phyloP scores from a whole-genome alignment of 1,284 basidiomycete species.

The Melanopsichium pennsylvanicum region DNA sequence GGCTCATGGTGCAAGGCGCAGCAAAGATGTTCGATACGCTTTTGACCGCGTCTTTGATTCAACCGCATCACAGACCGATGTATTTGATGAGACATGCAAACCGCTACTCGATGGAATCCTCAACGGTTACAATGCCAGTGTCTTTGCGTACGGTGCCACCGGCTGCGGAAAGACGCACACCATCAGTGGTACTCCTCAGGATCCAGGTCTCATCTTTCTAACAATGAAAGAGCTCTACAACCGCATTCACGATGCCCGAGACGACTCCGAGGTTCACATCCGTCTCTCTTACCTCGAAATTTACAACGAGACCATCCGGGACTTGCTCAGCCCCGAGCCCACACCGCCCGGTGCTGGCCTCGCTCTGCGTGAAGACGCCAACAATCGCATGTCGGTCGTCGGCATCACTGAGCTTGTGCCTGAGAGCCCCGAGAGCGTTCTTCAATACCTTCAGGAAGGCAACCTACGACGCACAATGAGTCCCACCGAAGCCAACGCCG shows the following conservation, averaged over 20 bases:
- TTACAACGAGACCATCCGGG: constrained; percentile 65
- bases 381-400: constrained; percentile 63
- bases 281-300: constrained; percentile 65
- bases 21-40: constrained; percentile 62
- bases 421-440: constrained; percentile 58
- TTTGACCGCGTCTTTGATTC: constrained; percentile 64
- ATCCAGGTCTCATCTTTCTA: constrained; percentile 65
- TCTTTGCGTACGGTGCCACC: constrained; percentile 65
- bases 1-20: constrained; percentile 35
- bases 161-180: constrained; percentile 66
- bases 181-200: constrained; percentile 60
- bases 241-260: constrained; percentile 54
- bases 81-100: constrained; percentile 61
- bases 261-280: constrained; percentile 60
- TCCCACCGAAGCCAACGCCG: constrained; percentile 64
- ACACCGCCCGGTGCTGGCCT: constrained; percentile 62
- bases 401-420: constrained; percentile 65
- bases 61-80: constrained; percentile 52
- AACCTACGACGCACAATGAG: constrained; percentile 63
- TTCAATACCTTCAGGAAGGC: constrained; percentile 63
- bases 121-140: constrained; percentile 64
- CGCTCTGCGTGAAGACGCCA: constrained; percentile 59
- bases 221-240: constrained; percentile 65
- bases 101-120: constrained; percentile 61
- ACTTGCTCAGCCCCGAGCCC: constrained; percentile 59